Percentiles rank a stretch among this genome's conserved stretches.
phyloP scores from a whole-genome alignment of 1,139 yeast genomes.

The Diutina pseudorugosa region DNA sequence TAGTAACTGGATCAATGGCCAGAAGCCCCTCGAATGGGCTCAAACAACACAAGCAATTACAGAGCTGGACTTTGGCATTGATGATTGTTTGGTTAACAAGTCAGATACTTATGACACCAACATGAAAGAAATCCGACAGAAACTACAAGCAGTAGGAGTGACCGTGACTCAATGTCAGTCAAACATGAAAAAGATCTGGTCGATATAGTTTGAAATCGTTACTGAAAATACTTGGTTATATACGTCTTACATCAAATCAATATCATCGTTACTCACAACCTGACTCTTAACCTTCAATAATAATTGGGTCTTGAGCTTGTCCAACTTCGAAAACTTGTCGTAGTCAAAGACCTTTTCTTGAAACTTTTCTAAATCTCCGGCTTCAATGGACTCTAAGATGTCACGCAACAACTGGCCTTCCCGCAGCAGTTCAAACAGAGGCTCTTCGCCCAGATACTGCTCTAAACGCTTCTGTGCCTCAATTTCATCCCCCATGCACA shows the following conservation, averaged over 20 bases:
- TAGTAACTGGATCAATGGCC: conserved; percentile 2
- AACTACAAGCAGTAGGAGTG: neutral
- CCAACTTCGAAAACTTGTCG: conserved; percentile 83
- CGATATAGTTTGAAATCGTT: neutral
- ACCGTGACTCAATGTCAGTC: neutral
- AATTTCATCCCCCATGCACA: conserved; percentile 75
- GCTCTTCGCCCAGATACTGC: conserved; percentile 59
- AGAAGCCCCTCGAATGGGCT: neutral
- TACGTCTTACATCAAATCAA: conserved; percentile 18
- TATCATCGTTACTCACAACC: conserved; percentile 66
- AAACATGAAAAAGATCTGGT: neutral
- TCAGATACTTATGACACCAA: neutral
- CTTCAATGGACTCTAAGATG: conserved; percentile 58
- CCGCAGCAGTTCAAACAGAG: conserved; percentile 65
- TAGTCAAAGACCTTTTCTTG: conserved; percentile 68
- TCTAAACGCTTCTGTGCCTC: conserved; percentile 70
- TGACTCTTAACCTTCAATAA: conserved; percentile 70
- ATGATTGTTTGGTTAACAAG: neutral
- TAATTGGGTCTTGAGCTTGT: conserved; percentile 84
- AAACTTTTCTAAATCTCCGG: conserved; percentile 69
- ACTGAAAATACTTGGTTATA: neutral
- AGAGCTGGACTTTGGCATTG: neutral
- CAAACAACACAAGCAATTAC: neutral
- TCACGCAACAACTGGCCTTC: conserved; percentile 60
- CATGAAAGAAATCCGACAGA: neutral